Base-by-base conservation (phyloP, 331 rosid genomes). In the Rhamnella rubrinervis region DNA sequence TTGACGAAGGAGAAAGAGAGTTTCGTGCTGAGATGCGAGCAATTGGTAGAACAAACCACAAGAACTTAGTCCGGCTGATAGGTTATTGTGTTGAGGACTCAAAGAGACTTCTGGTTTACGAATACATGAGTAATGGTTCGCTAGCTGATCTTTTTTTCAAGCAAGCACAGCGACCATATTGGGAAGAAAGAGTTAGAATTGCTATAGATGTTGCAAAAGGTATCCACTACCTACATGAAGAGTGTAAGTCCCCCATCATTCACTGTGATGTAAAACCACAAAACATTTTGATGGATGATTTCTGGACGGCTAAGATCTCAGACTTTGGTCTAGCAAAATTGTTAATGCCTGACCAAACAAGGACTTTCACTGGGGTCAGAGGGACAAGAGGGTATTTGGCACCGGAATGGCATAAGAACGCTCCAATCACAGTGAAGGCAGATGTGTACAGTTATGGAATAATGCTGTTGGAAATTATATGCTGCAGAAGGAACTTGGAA, bases 1-100 rank as follows among this genome's bases (percentile, higher is more conserved):
- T 64, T 21, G 68, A 64, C 4, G 68, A 64, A 41, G 68, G 68
- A 13, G 68, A 64, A 47, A 44, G 68, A 39, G 68, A 64, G 37
- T 64, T 64, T 15, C 56, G n/a, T 6, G 56, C 68, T 19, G 57
- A 64, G 68, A 64, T 64, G 68, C 26, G 68, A 46, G 46, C 68
- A 44, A 64, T 64, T 20, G 56, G 68, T 26, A 64, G 68, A 46
- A 50, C 68, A 7, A 49, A 64, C 35, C 68, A 64, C 55, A 64
- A 46, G 68, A 64, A 64, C 57, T 21, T 64, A 41, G 68, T 64
- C 12, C 8, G 55, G 49, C 13, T 64, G 35, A 26, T 64, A 18
- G 68, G 68, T 7, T 64, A 64, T 15, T 64, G 68, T 4, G 31
- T 16, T 39, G 68, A 64, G 35, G 38, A 64, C 56, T 64, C 68